A percentile compares a stretch with the other conserved stretches of the same genome.
Evolutionary conservation across 1,284 basidiomycete genomes (phyloP).

Genomic region (Garcileccinum viscosum): DNA sequence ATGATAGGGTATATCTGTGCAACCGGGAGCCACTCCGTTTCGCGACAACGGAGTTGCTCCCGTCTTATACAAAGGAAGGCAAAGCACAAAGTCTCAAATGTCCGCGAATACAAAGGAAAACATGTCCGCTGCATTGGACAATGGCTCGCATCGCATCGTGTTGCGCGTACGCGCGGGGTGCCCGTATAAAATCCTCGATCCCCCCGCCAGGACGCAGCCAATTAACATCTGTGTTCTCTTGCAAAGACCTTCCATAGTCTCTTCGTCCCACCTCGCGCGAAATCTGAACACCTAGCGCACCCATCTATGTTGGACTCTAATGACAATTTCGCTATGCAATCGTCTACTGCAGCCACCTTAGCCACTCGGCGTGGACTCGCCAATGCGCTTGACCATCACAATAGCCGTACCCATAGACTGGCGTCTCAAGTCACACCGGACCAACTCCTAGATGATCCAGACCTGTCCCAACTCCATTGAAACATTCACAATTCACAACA

Average conservation of each 20-base stretch:
- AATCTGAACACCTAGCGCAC: not conserved
- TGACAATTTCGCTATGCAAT: conserved; percentile 11
- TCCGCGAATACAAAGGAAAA: conserved; percentile 19
- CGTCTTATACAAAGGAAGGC: conserved; percentile 22
- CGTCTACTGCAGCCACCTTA: not conserved
- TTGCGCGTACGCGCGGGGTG: not conserved
- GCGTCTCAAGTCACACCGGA: not conserved
- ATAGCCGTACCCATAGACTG: not conserved
- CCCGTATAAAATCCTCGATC: conserved; percentile 26
- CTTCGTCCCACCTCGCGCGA: not conserved
- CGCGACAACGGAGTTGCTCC: not conserved
- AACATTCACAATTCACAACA: not conserved
- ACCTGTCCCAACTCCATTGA: not conserved
- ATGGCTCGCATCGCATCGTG: not conserved
- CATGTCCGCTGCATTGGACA: conserved; percentile 2
- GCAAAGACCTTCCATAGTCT: not conserved
- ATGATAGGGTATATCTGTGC: too few relatives aligned
- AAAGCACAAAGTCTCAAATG: not conserved
- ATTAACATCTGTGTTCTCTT: not conserved
- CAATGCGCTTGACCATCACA: not conserved
- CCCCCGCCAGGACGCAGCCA: not conserved
- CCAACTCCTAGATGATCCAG: not conserved
- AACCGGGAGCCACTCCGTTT: not conserved
- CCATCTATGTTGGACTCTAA: not conserved
- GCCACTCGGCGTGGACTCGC: not conserved